These are phyloP conservation scores for Santalum album DNA, from an alignment of 164 flowering plant species.

Conservation along the genomic window DNA sequence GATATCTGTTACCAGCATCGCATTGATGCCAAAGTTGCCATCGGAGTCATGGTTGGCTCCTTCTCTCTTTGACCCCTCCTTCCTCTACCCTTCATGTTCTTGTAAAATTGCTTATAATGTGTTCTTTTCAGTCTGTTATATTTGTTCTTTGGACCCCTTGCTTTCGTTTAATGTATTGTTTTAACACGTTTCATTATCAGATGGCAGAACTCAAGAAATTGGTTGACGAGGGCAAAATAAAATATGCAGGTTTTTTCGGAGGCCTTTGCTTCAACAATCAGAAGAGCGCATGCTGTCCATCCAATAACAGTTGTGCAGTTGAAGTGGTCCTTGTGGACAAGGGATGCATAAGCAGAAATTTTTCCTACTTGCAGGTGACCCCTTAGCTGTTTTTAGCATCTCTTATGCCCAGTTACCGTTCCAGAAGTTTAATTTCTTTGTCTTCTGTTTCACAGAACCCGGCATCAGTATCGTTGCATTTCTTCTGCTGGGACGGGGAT, in stretches of 20 bases:
- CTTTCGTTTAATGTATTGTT: too few species aligned
- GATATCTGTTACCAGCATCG: not conserved
- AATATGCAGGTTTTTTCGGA: slow-evolving; percentile 53
- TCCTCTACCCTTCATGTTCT: too few species aligned
- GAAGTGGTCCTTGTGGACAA: slow-evolving; percentile 54
- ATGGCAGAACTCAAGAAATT: slow-evolving; percentile 47
- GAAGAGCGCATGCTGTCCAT: slow-evolving; percentile 58
- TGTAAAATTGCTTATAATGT: not conserved
- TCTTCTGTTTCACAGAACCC: slow-evolving; percentile 17
- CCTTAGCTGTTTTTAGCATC: not conserved
- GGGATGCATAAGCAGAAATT: slow-evolving; percentile 30
- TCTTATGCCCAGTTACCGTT: not conserved
- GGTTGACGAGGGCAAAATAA: slow-evolving; percentile 50
- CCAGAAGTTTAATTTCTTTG: not conserved
- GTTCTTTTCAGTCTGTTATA: too few species aligned
- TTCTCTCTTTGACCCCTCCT: not conserved
- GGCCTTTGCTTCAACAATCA: slow-evolving; percentile 49
- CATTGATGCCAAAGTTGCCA: not conserved
- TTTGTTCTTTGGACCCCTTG: not conserved
- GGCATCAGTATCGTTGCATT: slow-evolving; percentile 61
- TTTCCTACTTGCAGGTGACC: slow-evolving; percentile 33
- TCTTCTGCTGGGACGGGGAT: slow-evolving; percentile 52
- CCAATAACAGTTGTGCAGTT: slow-evolving; percentile 58
- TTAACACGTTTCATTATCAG: too few species aligned
- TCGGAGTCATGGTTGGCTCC: not conserved